Evolutionary conservation across 192 early-diverging fungal species (phyloP), one percentile per base, ranked within the genome.

Genomic region (Backusella australiensis): DNA sequence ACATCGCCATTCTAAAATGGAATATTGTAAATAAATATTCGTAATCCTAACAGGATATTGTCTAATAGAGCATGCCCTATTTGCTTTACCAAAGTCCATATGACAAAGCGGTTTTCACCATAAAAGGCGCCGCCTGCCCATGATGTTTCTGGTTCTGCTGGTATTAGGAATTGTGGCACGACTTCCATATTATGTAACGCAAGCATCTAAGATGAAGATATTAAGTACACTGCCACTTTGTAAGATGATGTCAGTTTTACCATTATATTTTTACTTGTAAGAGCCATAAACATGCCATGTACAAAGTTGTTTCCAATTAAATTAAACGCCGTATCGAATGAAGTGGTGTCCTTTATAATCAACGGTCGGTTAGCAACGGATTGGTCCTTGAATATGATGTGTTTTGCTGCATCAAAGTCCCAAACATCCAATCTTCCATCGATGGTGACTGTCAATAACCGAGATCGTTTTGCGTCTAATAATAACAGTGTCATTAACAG

Each of bases 391-490:
- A 75, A 77, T 3, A 89, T 71, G 6, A 81, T 78, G 15, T 85
- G 71, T 7, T 79, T 88, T 17, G 68, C 67, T 12, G 80, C 78
- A 44, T 90, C 86, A 53, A 90, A 87, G 29, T 84, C 70, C 89
- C 89, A 90, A 32, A 87, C 68, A 39, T 84, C 82, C 4, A 90
- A 38, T 44, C 82, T 80, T 49, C 85, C 85, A 59, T 87, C 83
- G 6, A 84, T 72, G 3, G 86, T 85, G 0, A 83, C 72, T 1
- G 87, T 87, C 9, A 88, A 66, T 11, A 90, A 75, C 53, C 84
- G 76, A 26, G 78, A 73, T 26, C 77, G 76, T 11, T 78, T 70
- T 19, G 81, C 67, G 38, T 84, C 87, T 86, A 38, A 23, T 44
- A n/a, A 70, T 21, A 32, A 32, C 2, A 32, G 32, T 29, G 73